Percentiles rank a stretch among this genome's conserved stretches.
Evolutionary conservation across 2,329 filamentous ascomycete species (phyloP).

Genomic region (Teratosphaeria pseudoeucalypti): DNA sequence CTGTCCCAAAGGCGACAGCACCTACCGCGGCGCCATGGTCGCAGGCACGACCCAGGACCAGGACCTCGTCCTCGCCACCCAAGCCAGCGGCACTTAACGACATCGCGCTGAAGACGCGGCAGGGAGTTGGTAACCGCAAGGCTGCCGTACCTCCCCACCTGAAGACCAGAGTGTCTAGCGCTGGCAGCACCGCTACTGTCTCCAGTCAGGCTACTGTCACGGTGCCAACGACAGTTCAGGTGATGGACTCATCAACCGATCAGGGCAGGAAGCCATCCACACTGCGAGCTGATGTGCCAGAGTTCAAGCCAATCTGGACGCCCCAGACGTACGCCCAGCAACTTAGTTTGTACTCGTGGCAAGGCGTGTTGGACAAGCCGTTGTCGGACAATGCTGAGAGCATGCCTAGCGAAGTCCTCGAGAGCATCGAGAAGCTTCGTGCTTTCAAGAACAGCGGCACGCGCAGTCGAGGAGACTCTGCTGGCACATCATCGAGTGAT

Average conservation of each 20-base stretch:
- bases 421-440: constrained; percentile 5
- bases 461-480: neutral
- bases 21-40: neutral
- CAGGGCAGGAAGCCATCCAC: constrained; percentile 3
- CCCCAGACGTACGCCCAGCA: constrained; percentile 7
- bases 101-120: neutral
- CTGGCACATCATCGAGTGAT: neutral
- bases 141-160: constrained; percentile 1
- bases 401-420: constrained; percentile 3
- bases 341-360: constrained; percentile 6
- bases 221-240: neutral
- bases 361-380: constrained; percentile 4
- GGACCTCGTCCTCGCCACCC: neutral
- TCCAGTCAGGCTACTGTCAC: neutral
- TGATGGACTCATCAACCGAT: neutral
- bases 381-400: constrained; percentile 1
- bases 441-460: constrained; percentile 2
- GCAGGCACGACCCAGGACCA: neutral
- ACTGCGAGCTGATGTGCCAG: constrained; percentile 16
- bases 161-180: neutral
- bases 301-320: constrained; percentile 16
- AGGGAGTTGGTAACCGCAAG: constrained; percentile 1
- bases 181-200: constrained; percentile 1
- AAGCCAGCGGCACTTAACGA: neutral
- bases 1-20: neutral